Conservation (phyloP, 306 rosid species). For the Lotus japonicus region DNA sequence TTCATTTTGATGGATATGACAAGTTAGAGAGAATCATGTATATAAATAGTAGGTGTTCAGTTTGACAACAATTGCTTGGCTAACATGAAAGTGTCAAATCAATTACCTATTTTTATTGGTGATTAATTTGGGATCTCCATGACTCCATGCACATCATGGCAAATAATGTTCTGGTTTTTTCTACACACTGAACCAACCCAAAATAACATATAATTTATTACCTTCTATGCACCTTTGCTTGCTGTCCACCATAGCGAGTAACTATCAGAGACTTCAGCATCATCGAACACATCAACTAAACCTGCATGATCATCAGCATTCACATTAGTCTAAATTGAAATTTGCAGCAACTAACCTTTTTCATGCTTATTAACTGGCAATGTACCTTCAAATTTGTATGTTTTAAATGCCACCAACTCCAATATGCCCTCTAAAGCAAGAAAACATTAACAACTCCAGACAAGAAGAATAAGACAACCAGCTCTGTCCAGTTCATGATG, state of each 20-base stretch:
- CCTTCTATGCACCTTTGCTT: constrained; percentile 61
- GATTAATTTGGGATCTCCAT: neutral
- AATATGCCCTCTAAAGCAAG: constrained; percentile 38
- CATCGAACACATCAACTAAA: constrained; percentile 46
- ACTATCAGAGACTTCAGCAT: neutral
- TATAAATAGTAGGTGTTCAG: neutral
- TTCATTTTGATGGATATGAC: constrained; percentile 1
- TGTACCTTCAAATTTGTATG: neutral
- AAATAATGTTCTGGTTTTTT: neutral
- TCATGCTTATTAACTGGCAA: no score
- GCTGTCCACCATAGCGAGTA: constrained; percentile 23
- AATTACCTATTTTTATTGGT: neutral
- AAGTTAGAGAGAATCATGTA: neutral
- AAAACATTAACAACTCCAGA: neutral
- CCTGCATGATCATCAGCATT: constrained; percentile 39
- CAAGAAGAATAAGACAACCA: constrained; percentile 10
- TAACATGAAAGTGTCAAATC: neutral
- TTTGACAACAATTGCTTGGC: neutral
- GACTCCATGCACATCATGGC: neutral
- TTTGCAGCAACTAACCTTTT: constrained; percentile 32
- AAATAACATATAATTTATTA: constrained; percentile 7
- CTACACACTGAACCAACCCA: neutral
- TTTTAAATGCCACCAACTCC: constrained; percentile 36
- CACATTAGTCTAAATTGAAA: constrained; percentile 8
- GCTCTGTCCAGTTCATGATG: constrained; percentile 1